These are phyloP conservation scores for Fistulinella prunicolor DNA, from an alignment of 768 basidiomycete genomes.

Conservation along the genomic window DNA sequence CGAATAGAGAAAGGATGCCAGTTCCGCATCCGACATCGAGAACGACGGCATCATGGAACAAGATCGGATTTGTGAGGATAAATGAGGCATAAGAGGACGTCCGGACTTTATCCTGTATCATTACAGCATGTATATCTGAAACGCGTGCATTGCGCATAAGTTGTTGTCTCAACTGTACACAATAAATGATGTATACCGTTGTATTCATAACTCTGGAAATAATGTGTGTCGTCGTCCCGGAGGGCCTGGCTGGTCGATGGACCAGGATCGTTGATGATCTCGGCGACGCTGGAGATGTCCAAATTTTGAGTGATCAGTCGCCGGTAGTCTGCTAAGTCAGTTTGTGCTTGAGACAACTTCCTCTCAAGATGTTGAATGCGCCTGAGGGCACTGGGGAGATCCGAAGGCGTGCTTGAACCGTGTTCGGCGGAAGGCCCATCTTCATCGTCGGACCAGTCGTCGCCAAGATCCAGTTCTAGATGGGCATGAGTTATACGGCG, in stretches of 20 bases:
- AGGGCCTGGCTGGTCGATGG: slow-evolving; percentile 20
- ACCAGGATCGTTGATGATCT: slow-evolving; percentile 39
- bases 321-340: slow-evolving; percentile 63
- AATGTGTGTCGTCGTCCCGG: slow-evolving; percentile 89
- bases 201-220: slow-evolving; percentile 86
- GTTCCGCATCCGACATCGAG: slow-evolving; percentile 97
- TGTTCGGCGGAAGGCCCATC: neutral
- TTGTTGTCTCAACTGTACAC: too few species aligned
- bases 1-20: slow-evolving; percentile 87
- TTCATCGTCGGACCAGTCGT: slow-evolving; percentile 70
- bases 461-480: slow-evolving; percentile 65
- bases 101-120: slow-evolving; percentile 94
- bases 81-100: slow-evolving; percentile 92
- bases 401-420: slow-evolving; percentile 20
- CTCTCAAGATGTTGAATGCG: slow-evolving; percentile 59
- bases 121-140: slow-evolving; percentile 89
- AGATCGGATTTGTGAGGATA: slow-evolving; percentile 74
- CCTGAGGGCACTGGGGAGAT: slow-evolving; percentile 35
- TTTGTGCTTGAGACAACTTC: slow-evolving; percentile 56
- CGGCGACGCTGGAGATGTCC: slow-evolving; percentile 43
- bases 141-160: neutral
- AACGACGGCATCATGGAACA: slow-evolving; percentile 84
- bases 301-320: slow-evolving; percentile 53
- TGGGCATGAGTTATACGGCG: too few species aligned
- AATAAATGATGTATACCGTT: slow-evolving; percentile 55